These are phyloP conservation scores for Puccinia hordei DNA, from an alignment of 1,284 basidiomycete genomes.

Conservation along the genomic window DNA sequence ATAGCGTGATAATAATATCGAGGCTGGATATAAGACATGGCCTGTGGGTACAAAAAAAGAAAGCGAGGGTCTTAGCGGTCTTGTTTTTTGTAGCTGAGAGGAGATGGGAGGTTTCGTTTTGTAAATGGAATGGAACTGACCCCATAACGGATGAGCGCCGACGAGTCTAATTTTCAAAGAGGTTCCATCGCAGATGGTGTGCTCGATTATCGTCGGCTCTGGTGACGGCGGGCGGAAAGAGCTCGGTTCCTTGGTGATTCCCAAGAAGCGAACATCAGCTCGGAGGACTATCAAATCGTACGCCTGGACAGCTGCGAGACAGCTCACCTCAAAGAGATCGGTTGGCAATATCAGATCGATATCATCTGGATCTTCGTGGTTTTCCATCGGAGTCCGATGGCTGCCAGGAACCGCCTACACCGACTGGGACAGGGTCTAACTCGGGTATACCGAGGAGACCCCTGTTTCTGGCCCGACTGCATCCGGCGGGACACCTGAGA, in stretches of 20 bases:
- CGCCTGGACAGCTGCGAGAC: too few species aligned
- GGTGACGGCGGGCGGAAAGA: constrained; percentile 29
- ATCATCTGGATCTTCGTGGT: too few species aligned
- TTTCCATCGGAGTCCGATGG: too few species aligned
- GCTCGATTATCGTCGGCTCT: constrained; percentile 16
- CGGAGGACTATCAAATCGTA: too few species aligned
- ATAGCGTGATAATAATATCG: constrained; percentile 28
- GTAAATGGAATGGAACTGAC: background rate
- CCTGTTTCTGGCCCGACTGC: too few species aligned
- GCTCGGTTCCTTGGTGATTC: constrained; percentile 4
- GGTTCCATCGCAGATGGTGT: constrained; percentile 10
- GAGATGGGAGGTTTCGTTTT: background rate
- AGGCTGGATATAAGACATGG: constrained; percentile 45
- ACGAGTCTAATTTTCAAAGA: constrained; percentile 33
- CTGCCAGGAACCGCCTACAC: too few species aligned
- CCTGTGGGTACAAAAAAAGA: background rate
- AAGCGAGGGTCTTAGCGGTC: background rate
- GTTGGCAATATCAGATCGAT: background rate
- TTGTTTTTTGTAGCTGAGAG: background rate
- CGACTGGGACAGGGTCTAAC: too few species aligned
- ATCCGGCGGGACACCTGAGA: too few species aligned
- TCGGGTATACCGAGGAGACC: too few species aligned
- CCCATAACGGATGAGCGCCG: constrained; percentile 40
- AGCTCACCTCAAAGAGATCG: constrained; percentile 3
- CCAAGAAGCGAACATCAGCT: too few species aligned